Base-by-base conservation (phyloP, 1,139 yeast genomes). In the Pichia norvegensis region DNA sequence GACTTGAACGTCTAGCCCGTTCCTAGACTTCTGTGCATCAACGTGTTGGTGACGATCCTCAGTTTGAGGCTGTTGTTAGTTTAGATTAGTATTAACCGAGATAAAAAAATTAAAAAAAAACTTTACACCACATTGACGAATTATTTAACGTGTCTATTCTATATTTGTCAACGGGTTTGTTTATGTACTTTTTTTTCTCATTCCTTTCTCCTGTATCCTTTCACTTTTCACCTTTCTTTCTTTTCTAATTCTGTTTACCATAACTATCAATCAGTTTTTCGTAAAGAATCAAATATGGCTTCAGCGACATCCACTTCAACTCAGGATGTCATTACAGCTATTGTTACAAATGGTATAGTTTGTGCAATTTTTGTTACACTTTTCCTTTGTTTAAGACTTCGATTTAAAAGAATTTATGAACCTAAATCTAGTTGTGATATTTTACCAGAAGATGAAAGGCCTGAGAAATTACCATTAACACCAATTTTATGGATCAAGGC, bases 371-470 rank as follows among this genome's bases (percentile, higher is more conserved):
- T 85, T 56, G 59, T 82, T 14, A 36, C 66, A 0, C 65, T 73
- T 4, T 92, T 92, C 61, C 54, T 87, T n/a, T 38, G 69, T 3
- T 61, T 92, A 46, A 74, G 97, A 58, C 78, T 83, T 48, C 73
- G 69, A 53, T 76, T 81, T 60, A 70, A 67, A 49, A 70, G 90
- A 54, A 85, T 87, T 27, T 92, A 92, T 62, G 92, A 86, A 63
- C 95, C 96, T 19, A 78, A 95, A 57, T 66, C 81, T 4, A 52
- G 61, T n/a, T 76, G 77, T 40, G 68, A 69, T 38, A 56, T 78
- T n/a, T 67, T 74, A 9, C 68, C 72, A 4, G 67, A 64, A n/a
- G 66, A 67, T 31, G 67, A 68, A 53, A 65, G 68, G 47, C 79
- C 85, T 1, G 78, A 73, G 4, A 72, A 70, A 29, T 66, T 78